Percentiles rank a stretch among this genome's conserved stretches.
Evolutionary conservation across 169 alveolate genomes (phyloP).

Genomic region (Cryptosporidium muris): DNA sequence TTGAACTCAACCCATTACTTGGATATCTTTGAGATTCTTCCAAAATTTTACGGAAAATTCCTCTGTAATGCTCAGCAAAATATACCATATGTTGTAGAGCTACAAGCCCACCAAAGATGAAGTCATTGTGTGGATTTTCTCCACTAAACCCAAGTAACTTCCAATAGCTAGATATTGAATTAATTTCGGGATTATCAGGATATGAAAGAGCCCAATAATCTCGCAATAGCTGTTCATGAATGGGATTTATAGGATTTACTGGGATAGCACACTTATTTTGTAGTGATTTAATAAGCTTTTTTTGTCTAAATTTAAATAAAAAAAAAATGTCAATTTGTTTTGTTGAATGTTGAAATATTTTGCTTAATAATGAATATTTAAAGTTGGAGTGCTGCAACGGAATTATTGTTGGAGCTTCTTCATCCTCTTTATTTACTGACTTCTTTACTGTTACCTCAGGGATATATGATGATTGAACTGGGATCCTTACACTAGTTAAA

Average conservation of each 20-base stretch:
- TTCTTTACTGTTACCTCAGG: conserved; percentile 14
- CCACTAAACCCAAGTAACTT: conserved; percentile 43
- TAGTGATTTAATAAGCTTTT: neutral
- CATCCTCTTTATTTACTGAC: too few relatives aligned
- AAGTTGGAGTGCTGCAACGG: too few relatives aligned
- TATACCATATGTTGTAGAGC: conserved; percentile 56
- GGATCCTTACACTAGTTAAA: neutral
- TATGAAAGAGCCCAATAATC: conserved; percentile 65
- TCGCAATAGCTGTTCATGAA: conserved; percentile 55
- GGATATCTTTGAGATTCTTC: conserved; percentile 35
- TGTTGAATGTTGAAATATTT: too few relatives aligned
- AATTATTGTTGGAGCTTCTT: too few relatives aligned
- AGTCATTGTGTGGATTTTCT: conserved; percentile 49
- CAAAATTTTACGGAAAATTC: conserved; percentile 19
- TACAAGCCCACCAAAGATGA: conserved; percentile 35
- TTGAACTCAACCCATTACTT: neutral
- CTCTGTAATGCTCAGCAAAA: conserved; percentile 61
- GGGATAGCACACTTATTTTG: conserved; percentile 36
- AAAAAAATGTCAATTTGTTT: too few relatives aligned
- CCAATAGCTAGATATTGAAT: conserved; percentile 49
- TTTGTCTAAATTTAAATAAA: neutral
- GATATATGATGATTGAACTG: conserved; percentile 23
- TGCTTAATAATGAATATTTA: too few relatives aligned
- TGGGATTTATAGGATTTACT: conserved; percentile 30
- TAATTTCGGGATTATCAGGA: conserved; percentile 57